Conservation (phyloP, 176 grass and related monocot genomes). For the Phragmites australis region DNA sequence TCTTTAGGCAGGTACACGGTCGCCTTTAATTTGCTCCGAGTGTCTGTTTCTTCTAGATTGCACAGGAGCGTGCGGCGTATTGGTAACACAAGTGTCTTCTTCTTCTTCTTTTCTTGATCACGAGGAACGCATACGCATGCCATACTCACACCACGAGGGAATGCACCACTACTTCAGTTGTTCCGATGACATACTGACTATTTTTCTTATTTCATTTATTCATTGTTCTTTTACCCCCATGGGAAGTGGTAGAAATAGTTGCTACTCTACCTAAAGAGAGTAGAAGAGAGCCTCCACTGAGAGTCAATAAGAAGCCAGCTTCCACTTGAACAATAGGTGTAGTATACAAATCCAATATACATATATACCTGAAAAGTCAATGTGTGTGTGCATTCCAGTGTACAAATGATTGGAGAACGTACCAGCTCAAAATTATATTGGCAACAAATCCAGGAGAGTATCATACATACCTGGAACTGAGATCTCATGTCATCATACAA, state of each 20-base stretch:
- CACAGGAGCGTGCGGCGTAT: background rate
- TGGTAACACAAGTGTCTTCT: background rate
- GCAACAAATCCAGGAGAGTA: slow-evolving; percentile 17
- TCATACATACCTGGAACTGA: slow-evolving; percentile 25
- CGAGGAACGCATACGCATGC: no score
- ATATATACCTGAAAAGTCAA: slow-evolving; percentile 6
- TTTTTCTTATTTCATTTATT: no score
- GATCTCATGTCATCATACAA: slow-evolving; percentile 37
- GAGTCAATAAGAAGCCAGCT: background rate
- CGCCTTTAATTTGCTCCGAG: background rate
- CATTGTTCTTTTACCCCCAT: no score
- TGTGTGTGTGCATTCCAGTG: background rate
- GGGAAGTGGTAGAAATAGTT: no score
- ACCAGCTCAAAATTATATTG: slow-evolving; percentile 10
- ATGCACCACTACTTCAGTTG: no score
- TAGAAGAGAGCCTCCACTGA: no score
- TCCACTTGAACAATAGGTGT: background rate
- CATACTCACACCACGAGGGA: no score
- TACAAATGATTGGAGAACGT: slow-evolving; percentile 10
- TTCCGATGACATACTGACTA: no score
- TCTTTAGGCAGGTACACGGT: background rate
- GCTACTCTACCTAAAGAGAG: background rate
- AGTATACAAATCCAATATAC: background rate
- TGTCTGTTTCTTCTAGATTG: background rate
- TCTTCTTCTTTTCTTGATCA: background rate